Conservation (phyloP, 225 moss, liverwort and hornwort species). For the Marchantia polymorpha region DNA sequence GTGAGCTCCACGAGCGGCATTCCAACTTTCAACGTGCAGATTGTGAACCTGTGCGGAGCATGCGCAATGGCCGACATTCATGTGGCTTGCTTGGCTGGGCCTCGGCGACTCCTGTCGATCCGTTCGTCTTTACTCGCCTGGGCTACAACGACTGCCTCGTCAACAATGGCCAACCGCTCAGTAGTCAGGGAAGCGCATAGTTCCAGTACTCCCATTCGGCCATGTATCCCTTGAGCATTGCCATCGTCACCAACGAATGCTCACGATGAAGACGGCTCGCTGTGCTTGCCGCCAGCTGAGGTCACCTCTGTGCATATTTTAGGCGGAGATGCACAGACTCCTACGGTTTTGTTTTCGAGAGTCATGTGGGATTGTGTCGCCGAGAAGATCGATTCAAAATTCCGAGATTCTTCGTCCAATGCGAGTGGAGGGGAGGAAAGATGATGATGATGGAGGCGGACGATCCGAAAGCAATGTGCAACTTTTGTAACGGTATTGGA, state of each 20-base stretch:
- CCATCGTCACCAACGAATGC: conserved; percentile 31
- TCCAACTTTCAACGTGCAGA: conserved; percentile 88
- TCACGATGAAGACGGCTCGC: neutral
- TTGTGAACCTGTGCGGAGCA: conserved; percentile 79
- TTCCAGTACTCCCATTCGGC: conserved; percentile 92
- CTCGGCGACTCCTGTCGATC: conserved; percentile 79
- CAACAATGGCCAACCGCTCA: conserved; percentile 71
- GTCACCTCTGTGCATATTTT: neutral
- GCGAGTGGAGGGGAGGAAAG: too few relatives aligned
- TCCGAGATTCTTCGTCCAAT: too few relatives aligned
- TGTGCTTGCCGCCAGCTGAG: neutral
- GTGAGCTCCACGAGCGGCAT: conserved; percentile 65
- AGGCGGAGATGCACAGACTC: too few relatives aligned
- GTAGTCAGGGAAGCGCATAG: conserved; percentile 70
- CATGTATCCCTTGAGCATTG: conserved; percentile 73
- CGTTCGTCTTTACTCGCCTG: conserved; percentile 67
- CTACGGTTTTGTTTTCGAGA: neutral
- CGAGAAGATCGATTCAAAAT: too few relatives aligned
- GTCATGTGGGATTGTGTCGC: too few relatives aligned
- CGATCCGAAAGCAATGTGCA: too few relatives aligned
- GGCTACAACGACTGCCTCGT: conserved; percentile 85
- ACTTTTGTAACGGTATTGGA: too few relatives aligned
- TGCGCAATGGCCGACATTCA: conserved; percentile 72
- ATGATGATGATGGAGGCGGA: too few relatives aligned
- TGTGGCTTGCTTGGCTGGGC: conserved; percentile 84